Conservation (phyloP, 2,329 filamentous ascomycete genomes). For the Chaetomium strumarium region DNA sequence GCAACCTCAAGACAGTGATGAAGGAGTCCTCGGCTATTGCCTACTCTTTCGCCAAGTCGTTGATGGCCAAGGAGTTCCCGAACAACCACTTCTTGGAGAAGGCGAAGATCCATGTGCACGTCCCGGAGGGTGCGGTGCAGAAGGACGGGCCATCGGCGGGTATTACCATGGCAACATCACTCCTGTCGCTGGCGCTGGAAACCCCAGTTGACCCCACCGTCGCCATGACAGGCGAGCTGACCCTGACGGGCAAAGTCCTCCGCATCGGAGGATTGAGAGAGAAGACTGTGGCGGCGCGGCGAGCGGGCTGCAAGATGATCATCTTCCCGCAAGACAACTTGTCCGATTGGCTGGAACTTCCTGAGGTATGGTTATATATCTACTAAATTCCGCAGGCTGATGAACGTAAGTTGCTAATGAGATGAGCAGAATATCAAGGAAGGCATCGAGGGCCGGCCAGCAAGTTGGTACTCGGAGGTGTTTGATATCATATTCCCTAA, state of each 20-base stretch:
- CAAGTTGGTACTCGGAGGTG: slow-evolving; percentile 90
- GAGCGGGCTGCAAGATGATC: slow-evolving; percentile 87
- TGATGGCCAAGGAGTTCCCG: slow-evolving; percentile 78
- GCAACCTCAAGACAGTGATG: slow-evolving; percentile 95
- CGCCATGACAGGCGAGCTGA: slow-evolving; percentile 97
- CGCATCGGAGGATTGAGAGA: slow-evolving; percentile 90
- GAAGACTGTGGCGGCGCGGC: slow-evolving; percentile 92
- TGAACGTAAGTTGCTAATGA: slow-evolving; percentile 10
- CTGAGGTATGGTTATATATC: slow-evolving; percentile 63
- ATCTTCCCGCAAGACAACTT: slow-evolving; percentile 94
- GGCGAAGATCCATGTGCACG: slow-evolving; percentile 90
- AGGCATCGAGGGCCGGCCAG: slow-evolving; percentile 84
- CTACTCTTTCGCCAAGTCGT: slow-evolving; percentile 89
- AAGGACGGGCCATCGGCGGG: slow-evolving; percentile 93
- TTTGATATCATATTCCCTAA: slow-evolving; percentile 86
- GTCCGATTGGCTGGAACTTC: slow-evolving; percentile 95
- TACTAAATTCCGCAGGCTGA: not conserved
- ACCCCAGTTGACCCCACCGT: slow-evolving; percentile 74
- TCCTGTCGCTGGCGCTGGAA: slow-evolving; percentile 80
- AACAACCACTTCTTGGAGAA: slow-evolving; percentile 95
- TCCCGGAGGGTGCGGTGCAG: slow-evolving; percentile 89
- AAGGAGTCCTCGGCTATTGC: slow-evolving; percentile 94
- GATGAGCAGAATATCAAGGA: slow-evolving; percentile 85
- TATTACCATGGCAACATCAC: slow-evolving; percentile 95
- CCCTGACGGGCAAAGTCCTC: slow-evolving; percentile 92